A percentile compares a stretch with the other conserved stretches of the same genome.
Conservation (phyloP, 208 protist genomes). For the Wallacemonas sp. region DNA sequence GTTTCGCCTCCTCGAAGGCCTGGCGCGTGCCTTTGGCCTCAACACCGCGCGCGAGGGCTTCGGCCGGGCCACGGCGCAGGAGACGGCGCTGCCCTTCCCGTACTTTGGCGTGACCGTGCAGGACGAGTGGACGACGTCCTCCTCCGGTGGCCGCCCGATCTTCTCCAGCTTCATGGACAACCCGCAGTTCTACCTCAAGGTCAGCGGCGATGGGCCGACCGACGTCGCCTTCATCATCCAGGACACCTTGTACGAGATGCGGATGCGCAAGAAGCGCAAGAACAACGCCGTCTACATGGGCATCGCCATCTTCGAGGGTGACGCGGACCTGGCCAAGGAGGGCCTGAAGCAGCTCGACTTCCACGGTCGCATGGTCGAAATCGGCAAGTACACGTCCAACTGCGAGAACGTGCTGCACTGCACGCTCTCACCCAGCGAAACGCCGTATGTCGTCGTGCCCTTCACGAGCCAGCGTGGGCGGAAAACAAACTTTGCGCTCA, state of each 20-base stretch:
- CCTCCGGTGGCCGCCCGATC: conserved; percentile 82
- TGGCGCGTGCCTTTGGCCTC: conserved; percentile 84
- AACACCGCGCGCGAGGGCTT: conserved; percentile 85
- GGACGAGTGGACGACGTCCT: conserved; percentile 74
- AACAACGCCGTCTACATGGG: conserved; percentile 93
- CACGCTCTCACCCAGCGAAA: conserved; percentile 63
- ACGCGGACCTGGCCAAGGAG: conserved; percentile 58
- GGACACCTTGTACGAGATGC: conserved; percentile 85
- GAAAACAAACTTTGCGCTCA: conserved; percentile 82
- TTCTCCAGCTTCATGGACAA: conserved; percentile 93
- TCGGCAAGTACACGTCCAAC: conserved; percentile 89
- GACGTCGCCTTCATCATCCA: conserved; percentile 90
- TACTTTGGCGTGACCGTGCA: conserved; percentile 90
- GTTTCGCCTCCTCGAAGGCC: conserved; percentile 85
- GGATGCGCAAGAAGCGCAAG: conserved; percentile 82
- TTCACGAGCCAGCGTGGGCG: conserved; percentile 88
- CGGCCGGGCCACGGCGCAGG: conserved; percentile 80
- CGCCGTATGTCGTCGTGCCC: conserved; percentile 87
- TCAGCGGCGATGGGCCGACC: conserved; percentile 43
- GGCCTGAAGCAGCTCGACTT: conserved; percentile 92
- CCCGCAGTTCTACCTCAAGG: conserved; percentile 87
- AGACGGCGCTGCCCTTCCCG: conserved; percentile 68
- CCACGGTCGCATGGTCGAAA: conserved; percentile 87
- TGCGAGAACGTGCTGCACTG: conserved; percentile 91
- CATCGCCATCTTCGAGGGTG: conserved; percentile 85